A percentile compares a stretch with the other conserved stretches of the same genome.
Conservation (phyloP, 495 filamentous ascomycete species). For the Collariella sp. region DNA sequence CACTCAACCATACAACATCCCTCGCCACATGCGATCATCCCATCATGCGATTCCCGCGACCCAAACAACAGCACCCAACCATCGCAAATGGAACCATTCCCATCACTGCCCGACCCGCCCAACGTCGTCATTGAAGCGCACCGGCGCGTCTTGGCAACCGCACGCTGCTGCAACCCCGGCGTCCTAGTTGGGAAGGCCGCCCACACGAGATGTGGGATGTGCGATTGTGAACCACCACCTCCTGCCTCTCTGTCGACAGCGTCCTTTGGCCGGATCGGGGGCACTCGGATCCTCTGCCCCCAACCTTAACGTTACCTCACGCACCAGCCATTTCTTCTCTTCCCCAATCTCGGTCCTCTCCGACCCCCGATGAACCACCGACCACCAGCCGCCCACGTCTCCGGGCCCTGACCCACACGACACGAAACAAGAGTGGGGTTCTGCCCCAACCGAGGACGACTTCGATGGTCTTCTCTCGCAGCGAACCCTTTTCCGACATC, state of each 20-base stretch:
- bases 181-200: conserved; percentile 5
- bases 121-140: conserved; percentile 5
- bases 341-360: not conserved
- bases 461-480: too few relatives aligned
- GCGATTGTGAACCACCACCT: not conserved
- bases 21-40: not conserved
- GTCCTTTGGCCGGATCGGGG: too few relatives aligned
- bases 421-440: too few relatives aligned
- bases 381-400: too few relatives aligned
- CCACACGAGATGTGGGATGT: not conserved
- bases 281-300: not conserved
- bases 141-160: conserved; percentile 5
- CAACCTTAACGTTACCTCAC: too few relatives aligned
- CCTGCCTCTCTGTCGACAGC: not conserved
- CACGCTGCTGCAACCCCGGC: not conserved
- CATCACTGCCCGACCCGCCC: not conserved
- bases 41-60: not conserved
- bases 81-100: not conserved
- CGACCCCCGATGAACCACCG: too few relatives aligned
- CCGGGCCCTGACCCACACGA: too few relatives aligned
- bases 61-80: not conserved
- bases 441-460: too few relatives aligned
- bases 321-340: not conserved
- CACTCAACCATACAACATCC: not conserved
- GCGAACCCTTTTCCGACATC: too few relatives aligned